Conservation (phyloP, 129 eudicot species). For the Mikania micrantha region DNA sequence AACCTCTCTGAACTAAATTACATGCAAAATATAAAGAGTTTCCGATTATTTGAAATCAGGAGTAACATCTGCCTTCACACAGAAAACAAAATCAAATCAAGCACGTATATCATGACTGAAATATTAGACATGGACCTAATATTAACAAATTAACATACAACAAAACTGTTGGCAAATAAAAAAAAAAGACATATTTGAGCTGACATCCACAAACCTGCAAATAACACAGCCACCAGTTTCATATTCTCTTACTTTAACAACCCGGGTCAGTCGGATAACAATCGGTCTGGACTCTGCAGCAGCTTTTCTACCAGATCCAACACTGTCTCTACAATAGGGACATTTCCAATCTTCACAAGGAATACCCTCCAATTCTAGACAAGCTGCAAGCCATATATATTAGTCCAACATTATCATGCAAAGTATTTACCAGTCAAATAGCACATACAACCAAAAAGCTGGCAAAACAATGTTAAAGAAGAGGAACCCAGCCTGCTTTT, state of each 20-base stretch:
- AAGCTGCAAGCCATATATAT: too few relatives aligned
- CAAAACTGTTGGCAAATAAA: not conserved
- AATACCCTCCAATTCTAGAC: conserved; percentile 41
- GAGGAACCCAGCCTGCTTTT: too few relatives aligned
- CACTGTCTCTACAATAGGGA: conserved; percentile 55
- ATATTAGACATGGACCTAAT: not conserved
- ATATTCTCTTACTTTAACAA: conserved; percentile 67
- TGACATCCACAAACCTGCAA: conserved; percentile 63
- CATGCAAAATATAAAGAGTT: not conserved
- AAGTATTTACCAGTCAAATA: too few relatives aligned
- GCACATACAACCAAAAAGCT: too few relatives aligned
- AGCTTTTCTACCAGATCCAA: too few relatives aligned
- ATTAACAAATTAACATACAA: not conserved
- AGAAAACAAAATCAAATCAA: conserved; percentile 3
- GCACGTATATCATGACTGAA: not conserved
- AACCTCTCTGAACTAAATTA: conserved; percentile 1
- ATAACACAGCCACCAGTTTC: conserved; percentile 90
- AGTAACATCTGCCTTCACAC: conserved; percentile 10
- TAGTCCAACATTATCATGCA: too few relatives aligned
- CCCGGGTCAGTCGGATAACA: conserved; percentile 68
- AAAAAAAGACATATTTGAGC: not conserved
- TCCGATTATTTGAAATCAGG: not conserved
- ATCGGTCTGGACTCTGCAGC: conserved; percentile 59
- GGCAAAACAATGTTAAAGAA: too few relatives aligned
- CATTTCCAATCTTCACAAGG: conserved; percentile 72